phyloP scores from a whole-genome alignment of 257 asterid genomes.

The Solanum sitiens region DNA sequence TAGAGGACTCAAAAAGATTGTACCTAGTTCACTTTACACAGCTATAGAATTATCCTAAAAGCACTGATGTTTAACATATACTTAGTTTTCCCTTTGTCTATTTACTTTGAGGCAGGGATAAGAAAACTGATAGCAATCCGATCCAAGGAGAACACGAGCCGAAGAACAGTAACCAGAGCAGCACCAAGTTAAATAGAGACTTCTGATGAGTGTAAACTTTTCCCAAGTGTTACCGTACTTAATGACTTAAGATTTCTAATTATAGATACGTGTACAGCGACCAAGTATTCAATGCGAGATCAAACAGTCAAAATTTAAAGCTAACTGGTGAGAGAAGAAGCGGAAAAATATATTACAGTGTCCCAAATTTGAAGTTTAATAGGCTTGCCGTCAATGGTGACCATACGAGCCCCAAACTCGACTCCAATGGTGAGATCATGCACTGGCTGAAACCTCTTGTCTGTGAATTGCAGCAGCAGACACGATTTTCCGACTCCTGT shows the following conservation, averaged over 20 bases:
- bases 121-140: neutral
- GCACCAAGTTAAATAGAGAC: neutral
- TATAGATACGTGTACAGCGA: neutral
- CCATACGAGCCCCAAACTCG: constrained; percentile 19
- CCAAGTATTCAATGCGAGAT: neutral
- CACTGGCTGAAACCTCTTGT: constrained; percentile 19
- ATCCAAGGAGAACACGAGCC: neutral
- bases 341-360: neutral
- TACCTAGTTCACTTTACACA: neutral
- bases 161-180: neutral
- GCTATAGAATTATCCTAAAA: neutral
- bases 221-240: neutral
- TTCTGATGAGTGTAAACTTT: neutral
- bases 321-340: neutral
- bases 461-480: constrained; percentile 12
- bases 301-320: neutral
- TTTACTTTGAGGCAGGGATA: neutral
- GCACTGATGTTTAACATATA: neutral
- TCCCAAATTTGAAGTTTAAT: constrained; percentile 20
- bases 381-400: constrained; percentile 2
- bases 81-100: neutral
- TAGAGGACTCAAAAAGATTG: neutral
- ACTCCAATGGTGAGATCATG: constrained; percentile 16
- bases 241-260: neutral
- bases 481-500: constrained; percentile 15